Evolutionary conservation across 2,329 filamentous ascomycete genomes (phyloP).

Genomic region (Blastomyces percursus): DNA sequence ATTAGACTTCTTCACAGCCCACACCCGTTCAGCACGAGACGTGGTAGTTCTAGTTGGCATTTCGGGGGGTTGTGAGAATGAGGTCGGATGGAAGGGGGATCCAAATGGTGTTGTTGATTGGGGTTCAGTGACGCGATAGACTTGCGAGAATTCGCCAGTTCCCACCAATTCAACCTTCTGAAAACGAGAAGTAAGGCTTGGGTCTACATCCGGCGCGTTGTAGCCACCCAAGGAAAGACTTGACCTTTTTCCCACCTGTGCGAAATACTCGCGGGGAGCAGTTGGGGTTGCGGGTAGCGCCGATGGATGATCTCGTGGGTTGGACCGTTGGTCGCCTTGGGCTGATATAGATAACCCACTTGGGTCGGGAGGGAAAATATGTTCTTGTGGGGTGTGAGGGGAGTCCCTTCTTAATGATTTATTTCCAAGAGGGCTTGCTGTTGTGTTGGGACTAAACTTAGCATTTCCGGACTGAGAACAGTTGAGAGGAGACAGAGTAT

Average conservation of each 20-base stretch:
- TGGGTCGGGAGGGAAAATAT: conserved; percentile 63
- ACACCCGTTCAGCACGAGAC: conserved; percentile 52
- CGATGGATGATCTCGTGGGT: conserved; percentile 32
- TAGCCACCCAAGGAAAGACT: conserved; percentile 60
- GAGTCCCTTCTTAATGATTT: conserved; percentile 43
- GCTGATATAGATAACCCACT: conserved; percentile 75
- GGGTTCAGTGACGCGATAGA: conserved; percentile 45
- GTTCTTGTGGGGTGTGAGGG: conserved; percentile 70
- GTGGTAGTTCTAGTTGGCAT: conserved; percentile 44
- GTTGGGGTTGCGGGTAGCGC: conserved; percentile 75
- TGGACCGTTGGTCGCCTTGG: conserved; percentile 34
- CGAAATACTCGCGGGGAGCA: conserved; percentile 47
- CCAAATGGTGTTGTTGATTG: conserved; percentile 9
- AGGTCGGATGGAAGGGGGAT: conserved; percentile 18
- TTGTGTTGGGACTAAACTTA: conserved; percentile 42
- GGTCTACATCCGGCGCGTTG: conserved; percentile 63
- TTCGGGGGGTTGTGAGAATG: conserved; percentile 38
- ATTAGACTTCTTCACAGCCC: conserved; percentile 88
- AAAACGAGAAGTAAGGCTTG: conserved; percentile 62
- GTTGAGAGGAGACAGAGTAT: conserved; percentile 15
- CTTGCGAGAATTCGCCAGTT: conserved; percentile 84
- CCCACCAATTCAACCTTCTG: conserved; percentile 70
- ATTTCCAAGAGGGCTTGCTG: conserved; percentile 53
- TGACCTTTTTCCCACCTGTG: conserved; percentile 49
- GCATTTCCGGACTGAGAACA: conserved; percentile 32